Evolutionary conservation across 1,284 basidiomycete species (phyloP).

Genomic region (Xanthoconium separans): DNA sequence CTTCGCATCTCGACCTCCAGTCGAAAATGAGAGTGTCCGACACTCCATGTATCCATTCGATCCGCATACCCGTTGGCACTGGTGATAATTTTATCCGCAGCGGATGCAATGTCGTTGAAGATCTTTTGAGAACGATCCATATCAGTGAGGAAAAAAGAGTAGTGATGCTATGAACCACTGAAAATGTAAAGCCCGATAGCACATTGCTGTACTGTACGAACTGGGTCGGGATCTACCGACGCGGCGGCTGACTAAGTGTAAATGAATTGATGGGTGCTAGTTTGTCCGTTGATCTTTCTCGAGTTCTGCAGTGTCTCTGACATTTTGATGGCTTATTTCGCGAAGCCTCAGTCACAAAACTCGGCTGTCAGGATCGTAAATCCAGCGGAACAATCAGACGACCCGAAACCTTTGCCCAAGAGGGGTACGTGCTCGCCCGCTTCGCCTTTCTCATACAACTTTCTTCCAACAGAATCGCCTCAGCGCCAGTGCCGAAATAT

Average conservation of each 20-base stretch:
- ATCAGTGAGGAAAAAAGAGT: too few relatives aligned
- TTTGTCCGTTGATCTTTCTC: not conserved
- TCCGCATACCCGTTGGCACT: too few relatives aligned
- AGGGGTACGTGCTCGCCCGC: constrained; percentile 37
- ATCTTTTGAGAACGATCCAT: too few relatives aligned
- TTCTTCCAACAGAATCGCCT: constrained; percentile 49
- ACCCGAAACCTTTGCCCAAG: constrained; percentile 38
- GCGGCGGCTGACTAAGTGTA: not conserved
- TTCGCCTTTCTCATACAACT: constrained; percentile 9
- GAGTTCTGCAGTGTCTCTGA: constrained; percentile 1
- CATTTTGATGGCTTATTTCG: constrained; percentile 40
- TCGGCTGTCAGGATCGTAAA: constrained; percentile 60
- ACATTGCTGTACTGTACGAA: too few relatives aligned
- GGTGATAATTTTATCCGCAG: too few relatives aligned
- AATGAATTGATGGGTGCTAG: too few relatives aligned
- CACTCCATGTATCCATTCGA: too few relatives aligned
- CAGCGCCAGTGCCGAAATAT: constrained; percentile 86
- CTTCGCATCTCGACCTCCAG: too few relatives aligned
- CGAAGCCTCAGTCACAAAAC: constrained; percentile 44
- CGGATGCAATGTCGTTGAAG: too few relatives aligned
- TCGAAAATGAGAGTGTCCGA: too few relatives aligned
- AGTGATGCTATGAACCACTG: too few relatives aligned
- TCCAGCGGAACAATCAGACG: constrained; percentile 41
- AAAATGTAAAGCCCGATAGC: too few relatives aligned
- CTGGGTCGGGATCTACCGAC: not conserved